phyloP scores from a whole-genome alignment of 164 flowering plant species.

The Aristolochia contorta region DNA sequence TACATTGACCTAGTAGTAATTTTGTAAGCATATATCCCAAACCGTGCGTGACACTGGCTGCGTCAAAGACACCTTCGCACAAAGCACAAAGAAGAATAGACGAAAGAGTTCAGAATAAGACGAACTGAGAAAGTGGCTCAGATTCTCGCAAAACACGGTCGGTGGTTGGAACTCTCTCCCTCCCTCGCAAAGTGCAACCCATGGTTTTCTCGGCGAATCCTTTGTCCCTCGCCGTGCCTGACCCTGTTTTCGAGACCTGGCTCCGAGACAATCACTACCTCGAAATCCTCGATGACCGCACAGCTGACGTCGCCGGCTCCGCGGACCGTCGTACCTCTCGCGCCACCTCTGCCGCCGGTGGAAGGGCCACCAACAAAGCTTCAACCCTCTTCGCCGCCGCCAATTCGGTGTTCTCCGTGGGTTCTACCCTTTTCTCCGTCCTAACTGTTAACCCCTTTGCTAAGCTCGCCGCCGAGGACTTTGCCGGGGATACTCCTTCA shows the following conservation, averaged over 20 bases:
- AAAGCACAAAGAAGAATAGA: no score
- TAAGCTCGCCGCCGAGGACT: constrained; percentile 66
- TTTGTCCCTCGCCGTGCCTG: constrained; percentile 75
- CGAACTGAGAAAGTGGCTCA: no score
- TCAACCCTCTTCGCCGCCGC: constrained; percentile 5
- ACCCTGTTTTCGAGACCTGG: constrained; percentile 84
- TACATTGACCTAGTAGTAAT: no score
- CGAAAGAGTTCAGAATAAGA: no score
- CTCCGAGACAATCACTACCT: constrained; percentile 83
- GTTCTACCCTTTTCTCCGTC: constrained; percentile 44
- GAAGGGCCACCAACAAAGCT: no score
- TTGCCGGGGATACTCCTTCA: constrained; percentile 47
- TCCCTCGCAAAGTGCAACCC: not conserved
- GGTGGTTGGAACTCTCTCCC: not conserved
- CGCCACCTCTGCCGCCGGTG: not conserved
- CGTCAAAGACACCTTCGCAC: no score
- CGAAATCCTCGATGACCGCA: constrained; percentile 71
- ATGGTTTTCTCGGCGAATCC: constrained; percentile 75
- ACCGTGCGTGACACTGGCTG: no score
- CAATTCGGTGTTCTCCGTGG: not conserved
- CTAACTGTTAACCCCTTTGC: constrained; percentile 73
- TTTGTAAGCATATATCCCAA: no score
- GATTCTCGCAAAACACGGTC: no score
- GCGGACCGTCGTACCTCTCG: constrained; percentile 7
- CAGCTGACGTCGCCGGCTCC: constrained; percentile 32